Conservation (phyloP, 2,329 filamentous ascomycete species). For the Alternaria angustiovoidea region DNA sequence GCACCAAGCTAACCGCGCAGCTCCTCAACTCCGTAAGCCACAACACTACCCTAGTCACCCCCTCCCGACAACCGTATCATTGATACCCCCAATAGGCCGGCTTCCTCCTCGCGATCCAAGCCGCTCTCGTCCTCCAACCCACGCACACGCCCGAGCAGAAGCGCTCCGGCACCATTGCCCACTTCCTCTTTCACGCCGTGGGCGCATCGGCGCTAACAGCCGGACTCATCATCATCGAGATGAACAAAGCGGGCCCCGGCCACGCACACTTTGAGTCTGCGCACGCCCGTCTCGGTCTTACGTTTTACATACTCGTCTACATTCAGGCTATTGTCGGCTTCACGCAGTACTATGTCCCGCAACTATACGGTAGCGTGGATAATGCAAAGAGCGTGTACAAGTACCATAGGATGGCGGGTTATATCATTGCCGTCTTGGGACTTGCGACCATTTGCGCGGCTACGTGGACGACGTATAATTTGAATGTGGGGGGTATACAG, state of each 20-base stretch:
- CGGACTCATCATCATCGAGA: slow-evolving; percentile 76
- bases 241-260: slow-evolving; percentile 78
- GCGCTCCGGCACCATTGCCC: slow-evolving; percentile 65
- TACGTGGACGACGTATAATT: slow-evolving; percentile 77
- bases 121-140: slow-evolving; percentile 85
- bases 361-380: slow-evolving; percentile 78
- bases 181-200: slow-evolving; percentile 74
- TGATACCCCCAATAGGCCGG: slow-evolving; percentile 58
- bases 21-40: slow-evolving; percentile 60
- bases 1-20: slow-evolving; percentile 41
- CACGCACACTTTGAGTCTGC: slow-evolving; percentile 78
- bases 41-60: slow-evolving; percentile 15
- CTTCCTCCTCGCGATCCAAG: slow-evolving; percentile 78
- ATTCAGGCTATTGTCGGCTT: slow-evolving; percentile 81
- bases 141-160: slow-evolving; percentile 82
- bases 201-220: slow-evolving; percentile 68
- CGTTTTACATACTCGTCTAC: slow-evolving; percentile 73
- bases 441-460: slow-evolving; percentile 78
- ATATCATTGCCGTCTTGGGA: slow-evolving; percentile 73
- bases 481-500: slow-evolving; percentile 72
- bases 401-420: slow-evolving; percentile 83
- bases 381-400: slow-evolving; percentile 87
- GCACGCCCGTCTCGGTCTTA: slow-evolving; percentile 84
- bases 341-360: slow-evolving; percentile 79
- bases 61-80: slow-evolving; percentile 25